Evolutionary conservation across 768 basidiomycete species (phyloP), one percentile per base, ranked within the genome.

Genomic region (Pleurotus platypus): DNA sequence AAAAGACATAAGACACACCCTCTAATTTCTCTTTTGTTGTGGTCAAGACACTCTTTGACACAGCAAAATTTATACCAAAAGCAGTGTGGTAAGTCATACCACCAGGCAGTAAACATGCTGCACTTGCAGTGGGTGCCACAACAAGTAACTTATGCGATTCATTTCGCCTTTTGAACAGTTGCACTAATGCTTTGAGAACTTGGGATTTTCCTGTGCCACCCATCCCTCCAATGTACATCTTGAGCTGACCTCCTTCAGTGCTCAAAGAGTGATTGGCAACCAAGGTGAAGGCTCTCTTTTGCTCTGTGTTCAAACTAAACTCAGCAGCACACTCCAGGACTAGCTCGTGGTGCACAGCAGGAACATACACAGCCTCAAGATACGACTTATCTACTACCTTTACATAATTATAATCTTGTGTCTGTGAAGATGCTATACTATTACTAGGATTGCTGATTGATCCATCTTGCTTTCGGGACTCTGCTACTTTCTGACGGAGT

Each of bases 1-100:
- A 47, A 22, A 77, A 74, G 1, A 78, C 58, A 63, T 74, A 74
- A 1, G 73, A 66, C 4, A 75, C 67, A 26, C 67, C 63, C 24
- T 57, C 12, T n/a, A 70, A 20, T 20, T 57, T 54, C 38, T 22
- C 30, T 11, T 55, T 38, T 11, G 51, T 45, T 47, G 59, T 26
- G 6, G 55, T 38, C 8, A 61, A 6, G 5, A 35, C 39, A 4
- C 43, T 24, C 16, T 59, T 50, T 9, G 55, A 58, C 5, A 27
- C 27, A 27, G 27, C 8, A 8, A 27, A 27, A 22, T 42, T 58
- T 0, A 71, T 49, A 4, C 62, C 61, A 1, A 71, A 59, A 0
- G 66, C 43, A 3, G 58, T 58, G 59, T 70, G 66, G 30, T 66
- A 66, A 0, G 69, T 70, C 0, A 62, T 61, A 1, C 69, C 69